Conservation (phyloP, 208 protist genomes). For the Leishmania martiniquensis region DNA sequence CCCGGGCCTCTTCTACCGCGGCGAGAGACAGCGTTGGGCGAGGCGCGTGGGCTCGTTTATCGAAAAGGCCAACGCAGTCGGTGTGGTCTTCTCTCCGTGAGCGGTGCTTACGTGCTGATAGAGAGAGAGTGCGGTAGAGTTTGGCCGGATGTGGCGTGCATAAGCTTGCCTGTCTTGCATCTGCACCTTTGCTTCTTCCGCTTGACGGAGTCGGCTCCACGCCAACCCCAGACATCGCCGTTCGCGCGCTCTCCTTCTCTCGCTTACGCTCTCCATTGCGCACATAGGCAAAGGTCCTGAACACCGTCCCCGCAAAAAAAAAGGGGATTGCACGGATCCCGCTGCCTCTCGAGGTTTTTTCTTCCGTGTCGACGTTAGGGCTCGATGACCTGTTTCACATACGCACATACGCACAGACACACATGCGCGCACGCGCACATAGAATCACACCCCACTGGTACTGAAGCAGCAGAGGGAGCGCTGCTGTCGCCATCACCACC, state of each 20-base stretch:
- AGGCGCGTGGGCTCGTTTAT: constrained; percentile 45
- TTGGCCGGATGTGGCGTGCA: not conserved
- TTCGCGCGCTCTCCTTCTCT: not conserved
- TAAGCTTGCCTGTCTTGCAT: not conserved
- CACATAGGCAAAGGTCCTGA: not conserved
- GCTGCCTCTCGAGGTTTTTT: not conserved
- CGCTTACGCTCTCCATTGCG: not conserved
- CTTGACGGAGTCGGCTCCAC: not conserved
- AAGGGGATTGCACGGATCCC: not conserved
- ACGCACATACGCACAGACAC: not conserved
- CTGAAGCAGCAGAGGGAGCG: not conserved
- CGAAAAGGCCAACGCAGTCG: constrained; percentile 59
- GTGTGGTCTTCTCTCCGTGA: constrained; percentile 72
- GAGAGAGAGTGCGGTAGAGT: constrained; percentile 4
- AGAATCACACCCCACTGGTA: not conserved
- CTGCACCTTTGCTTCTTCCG: not conserved
- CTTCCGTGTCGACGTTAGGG: not conserved
- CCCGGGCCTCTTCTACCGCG: constrained; percentile 63
- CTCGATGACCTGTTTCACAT: not conserved
- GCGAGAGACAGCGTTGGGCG: constrained; percentile 52
- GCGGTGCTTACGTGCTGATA: not conserved
- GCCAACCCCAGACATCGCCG: not conserved
- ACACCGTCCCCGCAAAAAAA: not conserved
- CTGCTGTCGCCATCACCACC: not conserved
- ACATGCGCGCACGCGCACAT: not conserved